Evolutionary conservation across 345 rosid species (phyloP), one percentile per base, ranked within the genome.

Genomic region (Aegle marmelos): DNA sequence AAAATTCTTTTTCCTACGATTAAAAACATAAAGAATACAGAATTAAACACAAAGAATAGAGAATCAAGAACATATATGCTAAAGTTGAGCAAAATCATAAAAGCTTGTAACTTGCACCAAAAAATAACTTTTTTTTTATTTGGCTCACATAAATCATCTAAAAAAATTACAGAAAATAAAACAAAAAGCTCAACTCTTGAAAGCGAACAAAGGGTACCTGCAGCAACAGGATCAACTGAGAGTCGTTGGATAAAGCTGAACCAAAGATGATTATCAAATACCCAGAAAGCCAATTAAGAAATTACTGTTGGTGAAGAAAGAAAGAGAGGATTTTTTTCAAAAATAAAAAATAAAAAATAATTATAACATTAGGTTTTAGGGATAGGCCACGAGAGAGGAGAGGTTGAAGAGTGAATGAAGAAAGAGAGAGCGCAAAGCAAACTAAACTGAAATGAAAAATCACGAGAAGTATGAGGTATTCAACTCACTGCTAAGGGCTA

Each of bases 351-450:
- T 37, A 37, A 37, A 37, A 37, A 37, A 31, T 31, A 31, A 19
- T 45, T 28, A 71, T 21, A 50, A 21, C 2, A 10, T 13, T 28
- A 50, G 70, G 53, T 56, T 48, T 60, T 79, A 73, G 80, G 79
- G 62, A n/a, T 77, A 50, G 77, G 79, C 82, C 83, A 83, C 81
- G 85, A 76, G 83, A 82, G 82, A 78, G 78, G 80, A 78, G 65
- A 77, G 79, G 80, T 19, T 21, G 62, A 7, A 34, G 76, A 79
- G 81, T 83, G 87, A 85, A 80, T 83, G 84, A 82, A 48, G 87
- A 81, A 78, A 84, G 86, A 83, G 88, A 37, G 60, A 39, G 36
- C 45, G 9, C 17, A 14, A 66, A 9, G 83, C 41, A 74, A 33
- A 83, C 50, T 45, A 11, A 45, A 45, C 68, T 72, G 39, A 66